A percentile compares a stretch with the other conserved stretches of the same genome.
phyloP scores from a whole-genome alignment of 345 rosid species.

The Xanthoceras sorbifolium region DNA sequence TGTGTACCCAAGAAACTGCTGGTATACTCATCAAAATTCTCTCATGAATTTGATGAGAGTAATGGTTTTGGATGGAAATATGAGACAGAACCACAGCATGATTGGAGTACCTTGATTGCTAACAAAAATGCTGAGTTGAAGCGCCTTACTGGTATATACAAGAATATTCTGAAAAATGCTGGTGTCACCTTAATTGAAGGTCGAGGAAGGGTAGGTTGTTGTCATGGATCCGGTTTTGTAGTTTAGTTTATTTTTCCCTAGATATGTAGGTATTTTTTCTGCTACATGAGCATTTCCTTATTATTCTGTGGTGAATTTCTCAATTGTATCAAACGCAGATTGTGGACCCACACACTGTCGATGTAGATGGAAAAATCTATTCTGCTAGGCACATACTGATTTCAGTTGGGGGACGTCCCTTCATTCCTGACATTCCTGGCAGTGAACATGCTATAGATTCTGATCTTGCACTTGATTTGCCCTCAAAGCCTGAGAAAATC shows the following conservation, averaged over 20 bases:
- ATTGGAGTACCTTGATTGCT: slow-evolving; percentile 90
- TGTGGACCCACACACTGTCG: slow-evolving; percentile 82
- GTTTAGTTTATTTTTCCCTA: not conserved
- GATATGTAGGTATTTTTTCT: not conserved
- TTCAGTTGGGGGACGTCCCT: slow-evolving; percentile 91
- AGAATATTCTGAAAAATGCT: slow-evolving; percentile 68
- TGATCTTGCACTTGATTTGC: slow-evolving; percentile 97
- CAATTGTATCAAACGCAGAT: slow-evolving; percentile 40
- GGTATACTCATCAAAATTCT: slow-evolving; percentile 82
- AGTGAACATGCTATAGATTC: slow-evolving; percentile 84
- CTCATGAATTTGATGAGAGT: slow-evolving; percentile 94
- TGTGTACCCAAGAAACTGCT: slow-evolving; percentile 96
- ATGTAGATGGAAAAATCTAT: slow-evolving; percentile 80
- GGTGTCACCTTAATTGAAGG: slow-evolving; percentile 82
- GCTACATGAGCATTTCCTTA: not conserved
- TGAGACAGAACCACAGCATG: slow-evolving; percentile 77
- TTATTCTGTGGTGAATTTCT: not conserved
- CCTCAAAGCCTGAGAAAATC: slow-evolving; percentile 73
- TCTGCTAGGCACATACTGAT: slow-evolving; percentile 74
- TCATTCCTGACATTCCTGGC: slow-evolving; percentile 89
- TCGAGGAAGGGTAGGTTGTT: slow-evolving; percentile 77
- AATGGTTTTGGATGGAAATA: slow-evolving; percentile 89
- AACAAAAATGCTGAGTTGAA: slow-evolving; percentile 93
- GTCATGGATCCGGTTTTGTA: not conserved
- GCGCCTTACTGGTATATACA: slow-evolving; percentile 86